Percentiles rank a stretch among this genome's conserved stretches.
Conservation (phyloP, 1,139 yeast species). For the Zygosaccharomyces pseudobailii region DNA sequence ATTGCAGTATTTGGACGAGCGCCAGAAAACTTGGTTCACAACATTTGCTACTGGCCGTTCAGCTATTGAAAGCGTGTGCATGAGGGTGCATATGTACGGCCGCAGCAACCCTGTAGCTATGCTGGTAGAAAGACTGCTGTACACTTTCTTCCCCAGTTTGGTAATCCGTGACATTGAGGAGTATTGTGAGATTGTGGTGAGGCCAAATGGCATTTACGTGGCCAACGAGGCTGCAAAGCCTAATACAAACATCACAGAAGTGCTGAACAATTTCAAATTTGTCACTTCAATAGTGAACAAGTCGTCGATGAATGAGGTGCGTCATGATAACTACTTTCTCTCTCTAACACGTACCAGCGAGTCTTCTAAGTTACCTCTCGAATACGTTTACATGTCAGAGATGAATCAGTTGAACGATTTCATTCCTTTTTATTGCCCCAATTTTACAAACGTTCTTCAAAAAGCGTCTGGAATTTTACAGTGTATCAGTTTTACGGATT, state of each 20-base stretch:
- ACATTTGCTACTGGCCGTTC: constrained; percentile 88
- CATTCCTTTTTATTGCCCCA: constrained; percentile 48
- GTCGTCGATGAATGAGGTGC: constrained; percentile 69
- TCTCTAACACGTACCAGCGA: constrained; percentile 77
- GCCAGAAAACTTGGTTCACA: constrained; percentile 59
- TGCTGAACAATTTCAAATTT: constrained; percentile 44
- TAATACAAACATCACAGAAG: constrained; percentile 21
- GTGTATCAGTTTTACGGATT: constrained; percentile 77
- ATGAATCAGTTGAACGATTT: constrained; percentile 72
- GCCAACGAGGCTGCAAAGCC: constrained; percentile 41
- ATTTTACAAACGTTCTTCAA: constrained; percentile 42
- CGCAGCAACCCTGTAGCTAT: constrained; percentile 71
- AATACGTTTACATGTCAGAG: constrained; percentile 88
- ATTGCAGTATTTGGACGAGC: constrained; percentile 55
- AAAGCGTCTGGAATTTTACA: constrained; percentile 53
- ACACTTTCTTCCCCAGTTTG: constrained; percentile 42
- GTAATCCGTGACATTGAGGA: constrained; percentile 49
- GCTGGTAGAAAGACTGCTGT: constrained; percentile 49
- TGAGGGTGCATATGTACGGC: constrained; percentile 62
- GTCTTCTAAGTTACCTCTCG: constrained; percentile 61
- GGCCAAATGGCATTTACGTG: constrained; percentile 49
- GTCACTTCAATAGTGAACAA: constrained; percentile 84
- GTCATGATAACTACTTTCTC: constrained; percentile 73
- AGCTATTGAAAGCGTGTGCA: constrained; percentile 59
- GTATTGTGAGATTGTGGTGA: constrained; percentile 55